These are phyloP conservation scores for Trichoderma breve DNA, from an alignment of 2,329 filamentous ascomycete species.

Conservation along the genomic window DNA sequence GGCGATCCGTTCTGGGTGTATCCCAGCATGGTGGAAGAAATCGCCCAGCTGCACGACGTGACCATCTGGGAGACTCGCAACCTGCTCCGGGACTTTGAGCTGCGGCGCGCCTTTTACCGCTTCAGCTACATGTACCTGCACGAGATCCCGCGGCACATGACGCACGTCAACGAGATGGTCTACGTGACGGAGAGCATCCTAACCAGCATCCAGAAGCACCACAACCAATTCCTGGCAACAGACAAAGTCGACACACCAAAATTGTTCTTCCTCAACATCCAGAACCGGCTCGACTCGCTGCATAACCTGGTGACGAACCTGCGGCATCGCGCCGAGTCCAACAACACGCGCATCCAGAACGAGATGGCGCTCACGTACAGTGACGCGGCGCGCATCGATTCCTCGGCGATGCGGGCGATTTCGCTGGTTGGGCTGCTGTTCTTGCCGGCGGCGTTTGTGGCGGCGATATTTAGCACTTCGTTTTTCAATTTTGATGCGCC, in stretches of 20 bases:
- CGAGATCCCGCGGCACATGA: conserved; percentile 43
- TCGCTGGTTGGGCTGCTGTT: conserved; percentile 49
- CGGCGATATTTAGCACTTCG: conserved; percentile 47
- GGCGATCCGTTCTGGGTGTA: conserved; percentile 40
- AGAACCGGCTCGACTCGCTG: conserved; percentile 34
- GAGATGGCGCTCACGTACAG: conserved; percentile 55
- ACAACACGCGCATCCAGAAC: conserved; percentile 48
- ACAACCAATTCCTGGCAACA: conserved; percentile 24
- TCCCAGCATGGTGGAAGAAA: conserved; percentile 29
- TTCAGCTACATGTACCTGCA: conserved; percentile 39
- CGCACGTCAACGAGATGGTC: conserved; percentile 45
- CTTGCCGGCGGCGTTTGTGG: conserved; percentile 52
- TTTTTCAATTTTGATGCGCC: conserved; percentile 39
- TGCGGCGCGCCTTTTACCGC: background rate
- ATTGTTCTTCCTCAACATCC: conserved; percentile 25
- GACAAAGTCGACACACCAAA: background rate
- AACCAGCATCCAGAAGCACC: conserved; percentile 33
- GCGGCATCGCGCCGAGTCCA: conserved; percentile 37
- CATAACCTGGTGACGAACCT: conserved; percentile 37
- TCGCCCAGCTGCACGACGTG: conserved; percentile 33
- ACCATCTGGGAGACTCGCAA: conserved; percentile 42
- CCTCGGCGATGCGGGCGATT: conserved; percentile 51
- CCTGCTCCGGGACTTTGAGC: conserved; percentile 37
- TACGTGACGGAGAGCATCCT: conserved; percentile 35
- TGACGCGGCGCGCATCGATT: conserved; percentile 44